phyloP scores from a whole-genome alignment of 2,329 filamentous ascomycete species.

The Parastagonospora avenae region DNA sequence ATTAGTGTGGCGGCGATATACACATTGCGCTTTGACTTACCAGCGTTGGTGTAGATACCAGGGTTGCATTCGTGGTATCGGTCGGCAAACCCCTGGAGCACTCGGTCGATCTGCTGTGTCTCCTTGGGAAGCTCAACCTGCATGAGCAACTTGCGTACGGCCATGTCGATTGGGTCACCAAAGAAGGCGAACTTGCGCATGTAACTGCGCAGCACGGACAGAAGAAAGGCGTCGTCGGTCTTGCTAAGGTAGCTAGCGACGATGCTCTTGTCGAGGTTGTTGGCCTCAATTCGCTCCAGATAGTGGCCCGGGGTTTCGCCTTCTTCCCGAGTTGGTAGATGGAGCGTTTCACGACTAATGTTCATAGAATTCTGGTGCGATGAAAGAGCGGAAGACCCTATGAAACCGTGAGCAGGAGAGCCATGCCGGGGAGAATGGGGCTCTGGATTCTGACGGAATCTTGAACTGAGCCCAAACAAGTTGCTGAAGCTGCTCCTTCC shows the following conservation, averaged over 20 bases:
- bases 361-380: constrained; percentile 87
- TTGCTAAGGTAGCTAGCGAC: constrained; percentile 88
- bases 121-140: constrained; percentile 95
- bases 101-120: constrained; percentile 96
- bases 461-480: constrained; percentile 74
- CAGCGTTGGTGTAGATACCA: constrained; percentile 83
- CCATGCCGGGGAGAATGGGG: constrained; percentile 65
- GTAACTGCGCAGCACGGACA: constrained; percentile 85
- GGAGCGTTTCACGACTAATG: constrained; percentile 70
- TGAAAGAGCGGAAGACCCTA: constrained; percentile 70
- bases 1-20: constrained; percentile 20
- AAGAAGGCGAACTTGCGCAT: constrained; percentile 96
- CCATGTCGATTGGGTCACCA: constrained; percentile 97
- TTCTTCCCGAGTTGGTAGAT: constrained; percentile 79
- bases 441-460: constrained; percentile 83
- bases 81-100: constrained; percentile 91
- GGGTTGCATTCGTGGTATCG: constrained; percentile 98
- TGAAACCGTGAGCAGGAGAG: constrained; percentile 62
- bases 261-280: constrained; percentile 75
- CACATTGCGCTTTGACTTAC: constrained; percentile 42
- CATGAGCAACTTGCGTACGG: constrained; percentile 92
- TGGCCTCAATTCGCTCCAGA: constrained; percentile 79
- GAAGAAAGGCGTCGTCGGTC: constrained; percentile 81
- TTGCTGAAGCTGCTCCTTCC: constrained; percentile 93
- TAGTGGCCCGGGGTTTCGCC: constrained; percentile 92